Evolutionary conservation across 495 filamentous ascomycete genomes (phyloP).

Genomic region (Neurospora sp.): DNA sequence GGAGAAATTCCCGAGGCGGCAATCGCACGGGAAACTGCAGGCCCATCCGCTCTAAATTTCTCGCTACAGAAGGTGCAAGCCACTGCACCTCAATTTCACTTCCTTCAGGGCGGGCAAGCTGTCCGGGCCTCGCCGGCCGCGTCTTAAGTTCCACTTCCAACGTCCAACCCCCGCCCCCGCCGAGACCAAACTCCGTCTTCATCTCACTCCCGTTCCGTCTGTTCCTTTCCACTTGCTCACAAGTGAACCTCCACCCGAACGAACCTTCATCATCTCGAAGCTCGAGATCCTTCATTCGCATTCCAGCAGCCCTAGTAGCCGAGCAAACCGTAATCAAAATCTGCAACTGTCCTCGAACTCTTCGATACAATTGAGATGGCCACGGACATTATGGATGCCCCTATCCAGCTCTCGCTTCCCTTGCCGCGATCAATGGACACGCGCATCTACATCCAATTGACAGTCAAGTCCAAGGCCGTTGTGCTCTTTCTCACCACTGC

Average conservation of each 20-base stretch:
- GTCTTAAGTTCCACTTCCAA: neutral
- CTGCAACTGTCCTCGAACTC: neutral
- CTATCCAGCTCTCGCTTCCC: conserved; percentile 63
- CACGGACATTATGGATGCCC: conserved; percentile 12
- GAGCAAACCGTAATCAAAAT: neutral
- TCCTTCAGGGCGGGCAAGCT: neutral
- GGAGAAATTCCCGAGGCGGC: conserved; percentile 2
- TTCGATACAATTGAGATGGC: neutral
- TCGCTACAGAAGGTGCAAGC: neutral
- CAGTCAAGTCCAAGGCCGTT: conserved; percentile 52
- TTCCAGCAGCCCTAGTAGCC: neutral
- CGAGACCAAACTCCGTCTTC: neutral
- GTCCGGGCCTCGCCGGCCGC: neutral
- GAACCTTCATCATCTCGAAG: neutral
- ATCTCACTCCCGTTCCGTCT: neutral
- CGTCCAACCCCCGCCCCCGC: neutral
- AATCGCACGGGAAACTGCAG: neutral
- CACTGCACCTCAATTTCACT: neutral
- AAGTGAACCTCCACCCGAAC: neutral
- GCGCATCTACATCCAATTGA: conserved; percentile 69
- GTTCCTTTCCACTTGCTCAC: neutral
- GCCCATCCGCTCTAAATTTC: neutral
- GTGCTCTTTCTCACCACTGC: conserved; percentile 70
- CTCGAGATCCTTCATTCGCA: neutral
- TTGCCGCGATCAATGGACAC: conserved; percentile 69